phyloP scores from a whole-genome alignment of 2,329 filamentous ascomycete species.

The Alternaria conjuncta region DNA sequence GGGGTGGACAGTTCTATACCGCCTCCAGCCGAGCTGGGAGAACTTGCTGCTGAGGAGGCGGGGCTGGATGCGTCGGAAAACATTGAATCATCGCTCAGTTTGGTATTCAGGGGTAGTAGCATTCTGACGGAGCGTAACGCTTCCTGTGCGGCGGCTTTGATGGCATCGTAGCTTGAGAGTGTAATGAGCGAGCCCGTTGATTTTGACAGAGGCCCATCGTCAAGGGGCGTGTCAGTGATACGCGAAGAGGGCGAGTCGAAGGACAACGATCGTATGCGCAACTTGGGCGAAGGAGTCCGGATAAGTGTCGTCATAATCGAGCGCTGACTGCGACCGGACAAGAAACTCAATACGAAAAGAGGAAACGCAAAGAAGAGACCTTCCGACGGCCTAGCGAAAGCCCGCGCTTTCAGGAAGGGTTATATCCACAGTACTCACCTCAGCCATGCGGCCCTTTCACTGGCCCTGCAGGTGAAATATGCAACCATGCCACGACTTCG shows the following conservation, averaged over 20 bases:
- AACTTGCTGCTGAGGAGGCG: conserved; percentile 30
- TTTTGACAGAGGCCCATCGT: conserved; percentile 45
- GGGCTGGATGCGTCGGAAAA: conserved; percentile 31
- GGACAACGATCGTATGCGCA: conserved; percentile 45
- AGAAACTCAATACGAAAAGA: neutral
- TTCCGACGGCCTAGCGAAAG: conserved; percentile 10
- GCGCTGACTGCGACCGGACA: conserved; percentile 1
- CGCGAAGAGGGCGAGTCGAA: conserved; percentile 46
- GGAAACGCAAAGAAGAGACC: conserved; percentile 8
- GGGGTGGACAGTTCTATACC: conserved; percentile 12
- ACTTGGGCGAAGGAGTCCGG: conserved; percentile 44
- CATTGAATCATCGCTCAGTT: conserved; percentile 41
- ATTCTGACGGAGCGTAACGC: conserved; percentile 13
- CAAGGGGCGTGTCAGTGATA: conserved; percentile 36
- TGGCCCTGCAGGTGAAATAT: conserved; percentile 34
- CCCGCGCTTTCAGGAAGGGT: conserved; percentile 15
- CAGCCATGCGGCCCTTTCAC: conserved; percentile 28
- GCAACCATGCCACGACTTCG: conserved; percentile 33
- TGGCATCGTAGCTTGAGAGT: conserved; percentile 28
- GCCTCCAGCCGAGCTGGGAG: conserved; percentile 29
- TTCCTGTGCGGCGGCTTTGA: conserved; percentile 21
- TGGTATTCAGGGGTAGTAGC: conserved; percentile 36
- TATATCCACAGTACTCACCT: conserved; percentile 24
- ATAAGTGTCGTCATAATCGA: conserved; percentile 28
- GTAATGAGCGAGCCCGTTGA: conserved; percentile 39